Evolutionary conservation across 257 asterid genomes (phyloP).

Genomic region (Coffea canephora): DNA sequence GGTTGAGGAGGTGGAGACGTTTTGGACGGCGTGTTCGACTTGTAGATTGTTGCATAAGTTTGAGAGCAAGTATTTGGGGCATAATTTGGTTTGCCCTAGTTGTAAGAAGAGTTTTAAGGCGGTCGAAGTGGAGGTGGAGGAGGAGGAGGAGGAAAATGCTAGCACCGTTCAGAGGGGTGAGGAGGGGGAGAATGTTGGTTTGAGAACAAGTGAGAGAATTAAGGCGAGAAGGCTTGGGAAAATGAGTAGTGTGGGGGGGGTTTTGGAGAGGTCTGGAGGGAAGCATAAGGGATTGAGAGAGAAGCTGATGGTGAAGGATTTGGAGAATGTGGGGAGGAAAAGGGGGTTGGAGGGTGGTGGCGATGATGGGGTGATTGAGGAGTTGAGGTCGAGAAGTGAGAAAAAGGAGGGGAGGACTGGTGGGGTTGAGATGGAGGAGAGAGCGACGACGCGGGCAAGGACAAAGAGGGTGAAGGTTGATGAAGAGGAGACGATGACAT

Average conservation of each 20-base stretch:
- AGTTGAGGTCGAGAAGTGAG: constrained; percentile 15
- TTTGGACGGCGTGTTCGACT: constrained; percentile 58
- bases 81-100: constrained; percentile 64
- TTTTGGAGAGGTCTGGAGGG: constrained; percentile 26
- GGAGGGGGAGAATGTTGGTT: constrained; percentile 23
- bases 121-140: constrained; percentile 46
- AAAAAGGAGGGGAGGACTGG: constrained; percentile 12
- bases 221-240: constrained; percentile 46
- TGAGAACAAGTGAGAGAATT: constrained; percentile 62
- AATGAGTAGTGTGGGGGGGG: constrained; percentile 33
- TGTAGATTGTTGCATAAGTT: constrained; percentile 69
- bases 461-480: constrained; percentile 30
- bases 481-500: constrained; percentile 75
- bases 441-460: constrained; percentile 22
- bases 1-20: constrained; percentile 35
- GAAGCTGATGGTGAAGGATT: constrained; percentile 3
- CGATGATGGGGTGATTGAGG: constrained; percentile 22
- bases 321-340: constrained; percentile 9
- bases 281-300: constrained; percentile 23
- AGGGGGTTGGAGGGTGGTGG: constrained; percentile 16
- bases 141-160: constrained; percentile 24
- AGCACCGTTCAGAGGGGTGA: constrained; percentile 11
- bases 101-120: constrained; percentile 76
- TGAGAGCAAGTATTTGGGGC: constrained; percentile 70
- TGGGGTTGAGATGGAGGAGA: constrained; percentile 27